Conservation (phyloP, 2,329 filamentous ascomycete genomes). For the Gyromitra esculenta region DNA sequence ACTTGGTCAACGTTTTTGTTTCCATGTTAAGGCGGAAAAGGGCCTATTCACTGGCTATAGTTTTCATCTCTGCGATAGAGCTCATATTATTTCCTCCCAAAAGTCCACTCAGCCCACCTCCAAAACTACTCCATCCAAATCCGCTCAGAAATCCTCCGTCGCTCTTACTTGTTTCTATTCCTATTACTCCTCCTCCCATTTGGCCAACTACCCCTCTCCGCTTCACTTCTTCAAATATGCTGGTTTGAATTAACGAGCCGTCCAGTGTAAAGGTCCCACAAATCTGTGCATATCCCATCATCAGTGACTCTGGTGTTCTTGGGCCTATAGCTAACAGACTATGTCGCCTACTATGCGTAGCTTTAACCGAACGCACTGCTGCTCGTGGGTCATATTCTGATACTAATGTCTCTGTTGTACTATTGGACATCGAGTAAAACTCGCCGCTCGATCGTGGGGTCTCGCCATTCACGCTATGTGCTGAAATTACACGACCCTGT, state of each 20-base stretch:
- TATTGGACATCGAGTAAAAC: constrained; percentile 93
- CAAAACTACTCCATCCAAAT: constrained; percentile 87
- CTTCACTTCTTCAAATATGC: constrained; percentile 94
- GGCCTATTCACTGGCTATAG: constrained; percentile 70
- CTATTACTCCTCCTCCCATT: constrained; percentile 82
- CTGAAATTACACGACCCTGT: constrained; percentile 55
- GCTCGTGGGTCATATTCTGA: constrained; percentile 78
- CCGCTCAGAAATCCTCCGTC: constrained; percentile 82
- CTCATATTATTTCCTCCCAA: constrained; percentile 88
- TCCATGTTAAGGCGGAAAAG: constrained; percentile 19
- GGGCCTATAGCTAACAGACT: constrained; percentile 58
- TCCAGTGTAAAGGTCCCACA: constrained; percentile 92
- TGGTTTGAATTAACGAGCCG: constrained; percentile 86
- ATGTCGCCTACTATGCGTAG: constrained; percentile 59
- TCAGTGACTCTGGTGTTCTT: constrained; percentile 77
- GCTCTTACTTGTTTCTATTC: constrained; percentile 77
- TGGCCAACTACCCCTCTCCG: constrained; percentile 90
- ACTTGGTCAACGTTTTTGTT: constrained; percentile 45
- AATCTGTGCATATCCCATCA: constrained; percentile 98
- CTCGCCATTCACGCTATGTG: constrained; percentile 75
- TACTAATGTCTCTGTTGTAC: constrained; percentile 89
- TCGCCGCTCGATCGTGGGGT: constrained; percentile 93
- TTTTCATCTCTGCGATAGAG: constrained; percentile 94
- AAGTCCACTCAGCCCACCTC: constrained; percentile 85
- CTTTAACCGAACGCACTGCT: constrained; percentile 67